Conservation (phyloP, 768 basidiomycete species). For the Rhizopogon vinicolor region DNA sequence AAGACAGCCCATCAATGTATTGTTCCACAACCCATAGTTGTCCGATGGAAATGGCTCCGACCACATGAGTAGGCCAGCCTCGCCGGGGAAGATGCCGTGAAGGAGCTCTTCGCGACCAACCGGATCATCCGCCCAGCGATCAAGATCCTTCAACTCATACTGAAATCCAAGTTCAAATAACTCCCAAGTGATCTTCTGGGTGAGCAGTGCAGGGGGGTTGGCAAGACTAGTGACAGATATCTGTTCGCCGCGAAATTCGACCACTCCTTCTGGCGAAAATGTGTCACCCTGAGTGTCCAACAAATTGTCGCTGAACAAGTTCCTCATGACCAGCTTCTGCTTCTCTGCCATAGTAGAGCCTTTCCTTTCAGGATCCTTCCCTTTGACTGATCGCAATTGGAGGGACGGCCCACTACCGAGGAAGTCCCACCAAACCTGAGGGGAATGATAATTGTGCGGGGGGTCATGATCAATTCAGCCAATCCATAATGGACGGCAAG, state of each 20-base stretch:
- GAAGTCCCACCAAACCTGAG: no score
- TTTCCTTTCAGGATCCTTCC: not conserved
- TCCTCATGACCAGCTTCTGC: not conserved
- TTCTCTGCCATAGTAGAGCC: not conserved
- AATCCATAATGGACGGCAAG: not conserved
- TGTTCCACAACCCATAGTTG: not conserved
- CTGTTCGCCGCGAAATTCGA: not conserved
- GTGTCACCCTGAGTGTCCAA: not conserved
- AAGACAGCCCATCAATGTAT: not conserved
- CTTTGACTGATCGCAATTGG: not conserved
- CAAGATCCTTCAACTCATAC: slow-evolving; percentile 14
- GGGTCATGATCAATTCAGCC: not conserved
- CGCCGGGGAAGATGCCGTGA: not conserved
- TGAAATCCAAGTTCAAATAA: slow-evolving; percentile 15
- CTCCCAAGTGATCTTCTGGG: slow-evolving; percentile 15
- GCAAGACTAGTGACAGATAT: not conserved
- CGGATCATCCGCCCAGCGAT: not conserved
- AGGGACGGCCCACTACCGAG: not conserved
- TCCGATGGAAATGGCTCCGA: no score
- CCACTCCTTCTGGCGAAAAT: not conserved
- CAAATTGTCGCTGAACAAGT: slow-evolving; percentile 3
- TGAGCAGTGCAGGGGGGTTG: not conserved
- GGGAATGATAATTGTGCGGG: not conserved
- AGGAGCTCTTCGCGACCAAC: not conserved
- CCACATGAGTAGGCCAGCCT: no score